Conservation (phyloP, 371 early-diverging fungal genomes). For the Mucor ambiguus region DNA sequence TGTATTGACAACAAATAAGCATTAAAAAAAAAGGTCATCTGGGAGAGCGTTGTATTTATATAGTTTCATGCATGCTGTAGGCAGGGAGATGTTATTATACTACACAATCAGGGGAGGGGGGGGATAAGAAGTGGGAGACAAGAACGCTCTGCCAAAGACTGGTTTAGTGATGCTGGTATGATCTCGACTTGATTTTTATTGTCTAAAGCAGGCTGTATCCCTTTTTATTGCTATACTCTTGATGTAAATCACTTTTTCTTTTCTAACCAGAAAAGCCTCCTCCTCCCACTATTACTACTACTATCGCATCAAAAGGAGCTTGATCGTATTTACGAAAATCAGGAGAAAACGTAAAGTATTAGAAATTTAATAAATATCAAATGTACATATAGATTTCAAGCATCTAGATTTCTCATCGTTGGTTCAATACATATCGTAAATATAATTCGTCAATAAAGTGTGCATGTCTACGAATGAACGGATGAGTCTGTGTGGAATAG, state of each 20-base stretch:
- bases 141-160: neutral
- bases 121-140: neutral
- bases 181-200: neutral
- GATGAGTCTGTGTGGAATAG: neutral
- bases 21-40: neutral
- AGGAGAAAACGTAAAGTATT: neutral
- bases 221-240: neutral
- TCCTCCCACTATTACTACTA: neutral
- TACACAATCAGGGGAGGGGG: neutral
- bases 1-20: neutral
- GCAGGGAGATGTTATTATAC: neutral
- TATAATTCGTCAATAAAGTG: constrained; percentile 70
- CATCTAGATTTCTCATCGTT: constrained; percentile 9
- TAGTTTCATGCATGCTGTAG: neutral
- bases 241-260: neutral
- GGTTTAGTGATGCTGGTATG: neutral
- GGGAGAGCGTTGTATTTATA: neutral
- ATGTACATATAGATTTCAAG: neutral
- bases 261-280: too few species aligned
- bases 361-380: neutral
- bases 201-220: neutral
- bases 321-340: neutral
- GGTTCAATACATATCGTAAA: constrained; percentile 56
- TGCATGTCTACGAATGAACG: constrained; percentile 44
- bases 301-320: neutral